Conservation (phyloP, 2,329 filamentous ascomycete species). For the Penicillium sp. region DNA sequence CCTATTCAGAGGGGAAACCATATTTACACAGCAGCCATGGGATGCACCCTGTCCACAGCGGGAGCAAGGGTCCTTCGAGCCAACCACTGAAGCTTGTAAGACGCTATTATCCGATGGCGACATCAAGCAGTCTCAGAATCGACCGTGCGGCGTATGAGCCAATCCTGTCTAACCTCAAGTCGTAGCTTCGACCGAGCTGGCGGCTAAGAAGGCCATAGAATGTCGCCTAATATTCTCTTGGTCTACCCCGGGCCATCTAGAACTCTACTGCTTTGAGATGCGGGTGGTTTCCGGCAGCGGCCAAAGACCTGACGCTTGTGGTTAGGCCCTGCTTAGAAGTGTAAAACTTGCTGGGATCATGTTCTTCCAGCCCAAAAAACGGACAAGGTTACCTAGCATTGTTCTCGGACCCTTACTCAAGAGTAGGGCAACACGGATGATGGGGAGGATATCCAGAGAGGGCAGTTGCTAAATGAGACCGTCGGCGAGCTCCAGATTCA, state of each 20-base stretch:
- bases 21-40: slow-evolving; percentile 16
- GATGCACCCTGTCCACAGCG: slow-evolving; percentile 6
- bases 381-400: slow-evolving; percentile 16
- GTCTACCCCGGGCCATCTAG: slow-evolving; percentile 5
- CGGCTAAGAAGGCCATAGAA: slow-evolving; percentile 7
- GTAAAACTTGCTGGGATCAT: slow-evolving; percentile 6
- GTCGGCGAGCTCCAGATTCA: neutral
- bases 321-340: slow-evolving; percentile 19
- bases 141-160: slow-evolving; percentile 7
- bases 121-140: slow-evolving; percentile 16
- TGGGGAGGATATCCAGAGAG: slow-evolving; percentile 15
- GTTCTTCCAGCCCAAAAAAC: slow-evolving; percentile 9
- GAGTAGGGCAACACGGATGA: neutral
- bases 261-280: slow-evolving; percentile 9
- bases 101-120: slow-evolving; percentile 17
- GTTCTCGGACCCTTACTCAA: neutral
- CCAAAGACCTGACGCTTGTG: slow-evolving; percentile 11
- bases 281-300: slow-evolving; percentile 8
- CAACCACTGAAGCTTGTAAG: slow-evolving; percentile 16
- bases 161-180: slow-evolving; percentile 14
- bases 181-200: slow-evolving; percentile 3
- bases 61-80: slow-evolving; percentile 10
- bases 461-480: slow-evolving; percentile 16
- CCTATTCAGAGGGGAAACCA: slow-evolving; percentile 10
- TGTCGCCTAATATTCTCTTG: slow-evolving; percentile 16